phyloP scores from a whole-genome alignment of 2,329 filamentous ascomycete species.

The Proliferodiscus dingleyae region DNA sequence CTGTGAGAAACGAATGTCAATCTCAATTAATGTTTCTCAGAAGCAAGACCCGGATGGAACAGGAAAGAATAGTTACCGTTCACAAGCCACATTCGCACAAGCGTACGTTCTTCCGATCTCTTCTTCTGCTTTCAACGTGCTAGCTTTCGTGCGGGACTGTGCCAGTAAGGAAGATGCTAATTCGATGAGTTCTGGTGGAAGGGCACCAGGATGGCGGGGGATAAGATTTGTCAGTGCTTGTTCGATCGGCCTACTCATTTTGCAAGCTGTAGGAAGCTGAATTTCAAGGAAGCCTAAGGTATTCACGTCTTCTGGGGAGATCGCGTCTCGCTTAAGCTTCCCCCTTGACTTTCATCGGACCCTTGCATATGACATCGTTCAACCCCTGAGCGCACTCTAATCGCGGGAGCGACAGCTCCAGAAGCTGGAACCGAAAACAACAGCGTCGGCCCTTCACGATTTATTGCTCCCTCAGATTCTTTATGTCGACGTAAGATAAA shows the following conservation, averaged over 20 bases:
- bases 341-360: no score
- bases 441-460: no score
- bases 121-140: constrained; percentile 75
- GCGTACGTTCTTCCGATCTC: constrained; percentile 81
- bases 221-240: constrained; percentile 69
- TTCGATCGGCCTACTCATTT: constrained; percentile 71
- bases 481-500: background rate
- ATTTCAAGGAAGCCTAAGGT: background rate
- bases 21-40: no score
- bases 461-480: no score
- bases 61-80: constrained; percentile 52
- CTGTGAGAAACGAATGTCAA: constrained; percentile 38
- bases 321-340: background rate
- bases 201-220: constrained; percentile 62
- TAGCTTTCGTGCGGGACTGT: constrained; percentile 73
- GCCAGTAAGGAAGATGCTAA: constrained; percentile 70
- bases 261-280: background rate
- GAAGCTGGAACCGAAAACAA: no score
- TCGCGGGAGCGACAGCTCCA: no score
- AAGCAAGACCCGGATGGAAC: no score
- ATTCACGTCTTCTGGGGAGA: background rate
- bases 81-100: constrained; percentile 86
- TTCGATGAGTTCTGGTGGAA: constrained; percentile 66
- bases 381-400: no score
- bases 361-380: no score